A percentile compares a stretch with the other conserved stretches of the same genome.
These are phyloP conservation scores for Arthrobotrys entomopaga DNA, from an alignment of 2,329 filamentous ascomycete genomes.

Conservation along the genomic window DNA sequence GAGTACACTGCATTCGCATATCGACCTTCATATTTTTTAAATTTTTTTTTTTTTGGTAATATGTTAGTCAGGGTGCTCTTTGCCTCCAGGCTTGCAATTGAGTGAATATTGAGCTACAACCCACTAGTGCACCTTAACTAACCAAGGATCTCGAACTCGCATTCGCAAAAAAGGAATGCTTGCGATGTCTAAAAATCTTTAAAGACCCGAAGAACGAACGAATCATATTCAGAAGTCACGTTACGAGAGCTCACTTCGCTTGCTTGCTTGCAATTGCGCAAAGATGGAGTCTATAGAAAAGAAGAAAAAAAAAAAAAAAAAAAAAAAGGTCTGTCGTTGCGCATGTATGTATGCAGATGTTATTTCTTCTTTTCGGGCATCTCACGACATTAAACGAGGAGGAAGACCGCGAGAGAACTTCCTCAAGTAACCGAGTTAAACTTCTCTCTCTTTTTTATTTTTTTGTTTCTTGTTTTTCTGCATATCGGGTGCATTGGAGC, in stretches of 20 bases:
- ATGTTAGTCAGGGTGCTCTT: background rate
- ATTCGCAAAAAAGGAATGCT: constrained; percentile 6
- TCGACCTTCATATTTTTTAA: background rate
- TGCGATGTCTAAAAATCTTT: constrained; percentile 33
- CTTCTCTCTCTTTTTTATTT: no score
- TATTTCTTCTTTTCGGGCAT: constrained; percentile 54
- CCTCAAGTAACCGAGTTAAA: background rate
- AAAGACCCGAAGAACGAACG: constrained; percentile 33
- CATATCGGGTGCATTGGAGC: constrained; percentile 19
- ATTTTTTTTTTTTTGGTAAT: background rate
- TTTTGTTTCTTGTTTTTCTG: constrained; percentile 43
- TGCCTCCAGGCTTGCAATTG: no score
- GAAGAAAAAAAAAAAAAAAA: constrained; percentile 17
- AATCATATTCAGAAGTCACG: constrained; percentile 53
- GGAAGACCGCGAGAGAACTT: background rate
- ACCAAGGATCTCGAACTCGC: constrained; percentile 14
- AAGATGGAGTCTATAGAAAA: constrained; percentile 11
- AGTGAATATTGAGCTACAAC: background rate
- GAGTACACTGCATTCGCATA: background rate
- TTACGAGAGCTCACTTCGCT: constrained; percentile 53
- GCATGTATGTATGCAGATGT: constrained; percentile 34
- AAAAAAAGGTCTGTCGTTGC: constrained; percentile 28
- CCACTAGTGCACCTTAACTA: no score
- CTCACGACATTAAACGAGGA: constrained; percentile 32
- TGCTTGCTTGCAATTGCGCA: constrained; percentile 3